Percentiles rank a stretch among this genome's conserved stretches.
phyloP scores from a whole-genome alignment of 176 grass and related monocot genomes.

The Musa troglodytarum region DNA sequence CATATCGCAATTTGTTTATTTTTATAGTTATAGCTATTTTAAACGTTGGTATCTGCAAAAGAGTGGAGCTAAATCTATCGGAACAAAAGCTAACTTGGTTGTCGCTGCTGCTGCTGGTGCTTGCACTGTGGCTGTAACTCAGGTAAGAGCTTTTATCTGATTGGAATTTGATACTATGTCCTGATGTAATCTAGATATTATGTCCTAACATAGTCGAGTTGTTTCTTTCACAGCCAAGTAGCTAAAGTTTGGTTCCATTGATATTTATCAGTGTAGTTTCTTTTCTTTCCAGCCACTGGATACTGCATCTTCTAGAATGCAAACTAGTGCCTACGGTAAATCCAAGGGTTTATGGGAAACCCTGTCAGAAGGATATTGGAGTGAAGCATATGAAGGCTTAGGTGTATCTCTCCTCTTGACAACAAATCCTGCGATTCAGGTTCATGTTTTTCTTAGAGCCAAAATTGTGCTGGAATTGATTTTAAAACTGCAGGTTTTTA shows the following conservation, averaged over 20 bases:
- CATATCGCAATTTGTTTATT: slow-evolving; percentile 83
- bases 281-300: slow-evolving; percentile 52
- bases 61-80: slow-evolving; percentile 66
- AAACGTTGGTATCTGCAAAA: slow-evolving; percentile 82
- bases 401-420: slow-evolving; percentile 87
- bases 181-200: no score
- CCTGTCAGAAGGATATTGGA: slow-evolving; percentile 54
- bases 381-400: slow-evolving; percentile 74
- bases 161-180: neutral
- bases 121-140: slow-evolving; percentile 69
- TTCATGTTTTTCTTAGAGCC: slow-evolving; percentile 15
- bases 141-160: slow-evolving; percentile 25
- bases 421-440: slow-evolving; percentile 98
- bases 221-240: neutral
- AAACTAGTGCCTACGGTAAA: slow-evolving; percentile 94
- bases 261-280: neutral
- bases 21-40: slow-evolving; percentile 94
- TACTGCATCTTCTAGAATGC: slow-evolving; percentile 90
- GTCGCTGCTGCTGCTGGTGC: slow-evolving; percentile 82
- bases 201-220: neutral
- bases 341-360: slow-evolving; percentile 75
- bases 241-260: neutral
- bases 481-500: neutral
- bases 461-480: neutral
- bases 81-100: slow-evolving; percentile 72